phyloP scores from a whole-genome alignment of 2,329 filamentous ascomycete species.

The Akanthomyces lecanii region DNA sequence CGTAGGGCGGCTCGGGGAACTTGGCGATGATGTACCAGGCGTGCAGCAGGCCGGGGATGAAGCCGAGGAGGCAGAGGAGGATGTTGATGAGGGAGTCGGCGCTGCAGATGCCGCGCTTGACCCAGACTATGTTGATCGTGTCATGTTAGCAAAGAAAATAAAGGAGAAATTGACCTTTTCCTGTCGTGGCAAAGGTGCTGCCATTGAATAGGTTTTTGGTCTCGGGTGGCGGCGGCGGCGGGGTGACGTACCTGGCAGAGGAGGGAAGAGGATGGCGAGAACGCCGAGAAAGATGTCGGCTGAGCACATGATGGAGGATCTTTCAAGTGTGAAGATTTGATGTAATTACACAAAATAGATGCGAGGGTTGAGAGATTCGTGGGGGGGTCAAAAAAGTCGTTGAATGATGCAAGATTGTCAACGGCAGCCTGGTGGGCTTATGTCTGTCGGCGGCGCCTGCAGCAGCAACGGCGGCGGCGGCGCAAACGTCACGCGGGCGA shows the following conservation, averaged over 20 bases:
- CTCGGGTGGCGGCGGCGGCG: not conserved
- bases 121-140: conserved; percentile 62
- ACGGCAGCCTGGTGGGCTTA: conserved; percentile 19
- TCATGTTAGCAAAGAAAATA: not conserved
- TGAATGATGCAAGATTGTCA: not conserved
- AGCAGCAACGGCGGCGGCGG: not conserved
- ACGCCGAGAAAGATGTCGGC: conserved; percentile 60
- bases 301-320: conserved; percentile 46
- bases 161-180: not conserved
- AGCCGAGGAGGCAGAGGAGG: conserved; percentile 76
- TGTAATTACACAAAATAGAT: not conserved
- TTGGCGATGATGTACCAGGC: conserved; percentile 97
- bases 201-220: not conserved
- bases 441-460: conserved; percentile 6
- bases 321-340: not conserved
- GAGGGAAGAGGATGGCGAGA: conserved; percentile 61
- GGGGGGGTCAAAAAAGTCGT: not conserved
- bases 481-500: conserved; percentile 9
- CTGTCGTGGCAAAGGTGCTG: not conserved
- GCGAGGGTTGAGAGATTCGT: no score
- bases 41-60: conserved; percentile 83
- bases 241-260: conserved; percentile 53
- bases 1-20: conserved; percentile 70
- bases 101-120: conserved; percentile 89
- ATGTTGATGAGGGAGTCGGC: conserved; percentile 94